These are phyloP conservation scores for Ophiostoma sp. DNA, from an alignment of 2,329 filamentous ascomycete species.

Conservation along the genomic window DNA sequence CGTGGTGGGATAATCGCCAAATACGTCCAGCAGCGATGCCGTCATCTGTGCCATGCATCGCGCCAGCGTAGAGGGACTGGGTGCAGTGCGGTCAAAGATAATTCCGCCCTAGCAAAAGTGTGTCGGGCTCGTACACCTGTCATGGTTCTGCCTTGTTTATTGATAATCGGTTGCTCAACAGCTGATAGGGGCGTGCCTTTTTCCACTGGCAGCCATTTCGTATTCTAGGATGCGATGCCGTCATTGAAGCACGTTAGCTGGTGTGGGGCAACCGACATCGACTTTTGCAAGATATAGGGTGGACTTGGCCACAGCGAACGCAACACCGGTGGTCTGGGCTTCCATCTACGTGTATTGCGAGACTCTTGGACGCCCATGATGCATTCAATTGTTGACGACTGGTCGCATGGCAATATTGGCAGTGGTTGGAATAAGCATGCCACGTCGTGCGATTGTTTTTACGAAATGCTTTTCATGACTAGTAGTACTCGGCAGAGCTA, in stretches of 20 bases:
- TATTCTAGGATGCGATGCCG: slow-evolving; percentile 3
- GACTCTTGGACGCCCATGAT: not conserved
- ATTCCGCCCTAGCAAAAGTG: not conserved
- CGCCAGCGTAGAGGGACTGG: slow-evolving; percentile 1
- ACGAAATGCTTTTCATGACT: not conserved
- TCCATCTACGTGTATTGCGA: not conserved
- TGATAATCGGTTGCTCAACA: not conserved
- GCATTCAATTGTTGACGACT: not conserved
- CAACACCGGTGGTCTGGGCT: not conserved
- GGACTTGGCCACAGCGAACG: not conserved
- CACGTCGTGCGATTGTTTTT: slow-evolving; percentile 4
- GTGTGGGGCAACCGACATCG: not conserved
- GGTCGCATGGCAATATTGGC: not conserved
- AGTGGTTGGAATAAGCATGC: not conserved
- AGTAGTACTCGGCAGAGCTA: not conserved
- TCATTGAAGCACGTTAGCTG: slow-evolving; percentile 9
- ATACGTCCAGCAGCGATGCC: not conserved
- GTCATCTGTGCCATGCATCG: slow-evolving; percentile 10
- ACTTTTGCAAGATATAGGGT: not conserved
- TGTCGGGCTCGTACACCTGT: not conserved
- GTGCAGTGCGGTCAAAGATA: not conserved
- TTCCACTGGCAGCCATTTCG: slow-evolving; percentile 8
- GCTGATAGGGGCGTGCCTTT: not conserved
- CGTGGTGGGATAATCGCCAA: not conserved
- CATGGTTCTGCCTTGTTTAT: not conserved